A percentile compares a stretch with the other conserved stretches of the same genome.
Conservation (phyloP, 2,329 filamentous ascomycete genomes). For the Rhinocladiella mackenziei region DNA sequence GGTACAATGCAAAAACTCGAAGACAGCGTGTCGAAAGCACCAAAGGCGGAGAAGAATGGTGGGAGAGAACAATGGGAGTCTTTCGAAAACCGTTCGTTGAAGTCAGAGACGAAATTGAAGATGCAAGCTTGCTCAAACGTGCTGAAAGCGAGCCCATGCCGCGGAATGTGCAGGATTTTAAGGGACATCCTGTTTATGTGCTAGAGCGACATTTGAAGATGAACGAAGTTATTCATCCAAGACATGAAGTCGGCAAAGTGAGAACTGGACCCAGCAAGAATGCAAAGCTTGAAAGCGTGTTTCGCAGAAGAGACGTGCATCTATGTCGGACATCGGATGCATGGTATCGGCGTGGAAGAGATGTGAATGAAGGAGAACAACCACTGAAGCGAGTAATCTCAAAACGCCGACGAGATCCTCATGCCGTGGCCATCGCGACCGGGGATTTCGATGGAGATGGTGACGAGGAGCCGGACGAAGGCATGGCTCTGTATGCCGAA, state of each 20-base stretch:
- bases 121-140: constrained; percentile 66
- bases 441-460: constrained; percentile 39
- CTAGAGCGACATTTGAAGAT: constrained; percentile 78
- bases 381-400: constrained; percentile 69
- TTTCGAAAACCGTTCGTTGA: constrained; percentile 44
- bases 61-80: constrained; percentile 43
- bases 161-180: constrained; percentile 79
- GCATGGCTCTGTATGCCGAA: constrained; percentile 57
- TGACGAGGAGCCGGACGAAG: constrained; percentile 47
- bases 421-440: neutral
- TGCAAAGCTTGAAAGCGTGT: constrained; percentile 68
- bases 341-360: constrained; percentile 84
- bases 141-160: constrained; percentile 80
- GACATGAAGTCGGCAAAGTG: constrained; percentile 71
- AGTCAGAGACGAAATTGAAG: constrained; percentile 79
- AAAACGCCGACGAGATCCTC: constrained; percentile 38
- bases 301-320: constrained; percentile 75
- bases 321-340: constrained; percentile 73
- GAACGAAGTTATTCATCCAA: constrained; percentile 76
- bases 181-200: constrained; percentile 77
- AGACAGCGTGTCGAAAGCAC: constrained; percentile 72
- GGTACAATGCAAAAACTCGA: constrained; percentile 85
- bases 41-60: constrained; percentile 55
- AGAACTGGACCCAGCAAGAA: constrained; percentile 56
- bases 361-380: constrained; percentile 73